Base-by-base conservation (phyloP, 345 rosid genomes). In the Hibiscus syriacus region DNA sequence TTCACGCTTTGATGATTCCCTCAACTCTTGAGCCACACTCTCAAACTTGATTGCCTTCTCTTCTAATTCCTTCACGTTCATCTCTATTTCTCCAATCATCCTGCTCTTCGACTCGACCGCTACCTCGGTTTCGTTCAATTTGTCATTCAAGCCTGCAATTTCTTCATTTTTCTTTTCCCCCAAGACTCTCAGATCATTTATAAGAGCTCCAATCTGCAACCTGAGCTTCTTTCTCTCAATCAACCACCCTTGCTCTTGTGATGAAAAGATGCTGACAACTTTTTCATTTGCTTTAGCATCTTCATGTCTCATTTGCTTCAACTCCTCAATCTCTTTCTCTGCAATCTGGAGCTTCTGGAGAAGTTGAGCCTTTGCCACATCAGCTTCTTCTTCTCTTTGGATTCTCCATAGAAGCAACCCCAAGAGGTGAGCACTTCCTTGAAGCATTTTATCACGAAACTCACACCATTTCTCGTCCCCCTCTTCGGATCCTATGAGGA, bases 221-320 rank as follows among this genome's bases (percentile, higher is more conserved):
- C 76, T 68, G 8, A 86, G 82, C 73, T 67, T 78, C 80, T 77
- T 87, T 80, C 81, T 89, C 65, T 91, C 96, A 19, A 46, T 72
- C 20, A 91, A 76, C 99, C 99, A 94, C 54, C 75, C 77, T 79
- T 94, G 97, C 75, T 91, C 97, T 46, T 86, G 96, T 3, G 89
- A 82, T 2, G 99, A 95, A 71, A 84, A 82, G 53, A 94, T 91
- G 45, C 95, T 63, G 27, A 89, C 96, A 59, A 87, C 97, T 68
- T 89, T 94, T 88, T 94, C 99, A 58, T 91, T 94, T 8, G 97
- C 99, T 72, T 79, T 91, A 5, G 92, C 97, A 67, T 89, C 97
- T 80, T 86, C 95, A 0, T 67, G 82, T 66, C 97, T 84, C 55
- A 74, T 64, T 74, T 84, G 83, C 85, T 83, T 85, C 66, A 91